These are phyloP conservation scores for Trametes villosa DNA, from an alignment of 768 basidiomycete species.

Conservation along the genomic window DNA sequence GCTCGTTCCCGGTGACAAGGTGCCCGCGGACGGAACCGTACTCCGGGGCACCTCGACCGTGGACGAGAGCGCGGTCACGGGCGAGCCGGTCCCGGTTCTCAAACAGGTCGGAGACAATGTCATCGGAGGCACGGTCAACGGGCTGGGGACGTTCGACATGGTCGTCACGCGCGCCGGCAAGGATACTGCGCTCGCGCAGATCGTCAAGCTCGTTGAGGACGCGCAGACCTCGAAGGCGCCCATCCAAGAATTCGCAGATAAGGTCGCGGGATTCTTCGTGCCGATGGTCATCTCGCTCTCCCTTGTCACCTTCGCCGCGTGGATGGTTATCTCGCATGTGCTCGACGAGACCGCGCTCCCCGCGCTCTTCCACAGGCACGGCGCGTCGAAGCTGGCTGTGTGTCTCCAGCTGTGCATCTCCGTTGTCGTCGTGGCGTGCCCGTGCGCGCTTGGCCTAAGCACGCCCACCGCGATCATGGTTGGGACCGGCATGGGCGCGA, in stretches of 20 bases:
- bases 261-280: slow-evolving; percentile 93
- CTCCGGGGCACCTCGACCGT: slow-evolving; percentile 83
- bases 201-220: slow-evolving; percentile 95
- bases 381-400: slow-evolving; percentile 83
- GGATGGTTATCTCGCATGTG: slow-evolving; percentile 76
- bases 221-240: slow-evolving; percentile 98
- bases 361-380: slow-evolving; percentile 81
- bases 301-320: slow-evolving; percentile 76
- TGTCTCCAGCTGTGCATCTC: slow-evolving; percentile 98
- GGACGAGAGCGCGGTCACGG: slow-evolving; percentile 96
- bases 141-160: slow-evolving; percentile 97
- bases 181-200: slow-evolving; percentile 95
- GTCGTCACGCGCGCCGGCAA: slow-evolving; percentile 92
- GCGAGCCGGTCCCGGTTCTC: slow-evolving; percentile 86
- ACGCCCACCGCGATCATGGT: slow-evolving; percentile 99
- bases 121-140: slow-evolving; percentile 97
- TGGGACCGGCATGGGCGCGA: slow-evolving; percentile 94
- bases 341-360: slow-evolving; percentile 67
- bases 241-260: slow-evolving; percentile 96
- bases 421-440: slow-evolving; percentile 97
- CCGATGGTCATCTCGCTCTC: slow-evolving; percentile 88
- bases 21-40: slow-evolving; percentile 95
- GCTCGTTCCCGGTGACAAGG: slow-evolving; percentile 93
- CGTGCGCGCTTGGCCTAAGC: slow-evolving; percentile 93
- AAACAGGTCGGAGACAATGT: slow-evolving; percentile 86